Evolutionary conservation across 2,329 filamentous ascomycete species (phyloP), one percentile per base, ranked within the genome.

Genomic region (Mariannaea elegans): DNA sequence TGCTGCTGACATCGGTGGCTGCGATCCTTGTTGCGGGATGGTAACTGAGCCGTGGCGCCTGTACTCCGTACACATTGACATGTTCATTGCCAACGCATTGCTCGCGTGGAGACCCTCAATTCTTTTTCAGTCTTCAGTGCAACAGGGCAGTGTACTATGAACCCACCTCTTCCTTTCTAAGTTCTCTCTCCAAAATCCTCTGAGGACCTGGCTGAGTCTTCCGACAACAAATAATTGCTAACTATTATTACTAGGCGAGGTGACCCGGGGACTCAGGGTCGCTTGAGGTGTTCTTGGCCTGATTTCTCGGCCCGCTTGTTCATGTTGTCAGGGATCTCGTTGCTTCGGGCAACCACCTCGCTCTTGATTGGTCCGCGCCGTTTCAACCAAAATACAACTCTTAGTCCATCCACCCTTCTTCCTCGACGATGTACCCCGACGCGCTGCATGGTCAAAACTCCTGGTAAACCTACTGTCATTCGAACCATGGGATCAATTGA

Each of bases 401-500:
- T 58, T 34, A 48, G 45, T 18, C 58, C 61, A 56, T 65, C 64
- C 59, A 64, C 47, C 61, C 64, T 57, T 63, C 62, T 60, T 68
- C 62, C 56, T 51, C 60, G 56, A 59, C 55, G 55, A 65, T 56
- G 59, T 56, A 61, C 57, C 64, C 51, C 63, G 63, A 73, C 75
- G 73, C 75, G 73, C 74, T 72, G 67, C 72, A 74, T 77, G 66
- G 69, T 73, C 69, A 70, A 72, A 72, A 74, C 69, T 73, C 71
- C 72, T 71, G 66, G 60, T 64, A 68, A 69, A 69, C 65, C 73
- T 60, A 66, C 68, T 68, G 66, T 66, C 63, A 65, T 71, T 68
- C 65, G 70, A 71, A 75, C 63, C 63, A 81, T 81, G 76, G 74
- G 64, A 72, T 65, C 64, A 66, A 71, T 71, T 65, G 72, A 78